phyloP scores from a whole-genome alignment of 1,139 yeast species.

The Magnusiomyces ingens region DNA sequence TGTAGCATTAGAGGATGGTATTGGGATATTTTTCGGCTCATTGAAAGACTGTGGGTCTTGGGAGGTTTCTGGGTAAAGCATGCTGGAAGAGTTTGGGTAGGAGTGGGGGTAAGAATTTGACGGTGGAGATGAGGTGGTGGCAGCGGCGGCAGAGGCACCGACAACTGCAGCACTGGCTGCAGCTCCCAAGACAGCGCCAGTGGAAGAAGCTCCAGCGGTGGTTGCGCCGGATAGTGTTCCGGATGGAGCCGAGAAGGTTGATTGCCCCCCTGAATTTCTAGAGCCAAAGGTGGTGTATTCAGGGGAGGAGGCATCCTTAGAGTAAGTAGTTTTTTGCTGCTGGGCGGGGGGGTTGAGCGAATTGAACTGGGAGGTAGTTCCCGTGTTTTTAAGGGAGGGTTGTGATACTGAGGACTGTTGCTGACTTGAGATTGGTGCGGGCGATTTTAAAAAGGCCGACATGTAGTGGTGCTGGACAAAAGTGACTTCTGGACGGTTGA shows the following conservation, averaged over 20 bases:
- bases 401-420: constrained; percentile 7
- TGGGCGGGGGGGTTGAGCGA: constrained; percentile 4
- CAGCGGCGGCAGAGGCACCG: no score
- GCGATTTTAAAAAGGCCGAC: constrained; percentile 22
- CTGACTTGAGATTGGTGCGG: constrained; percentile 9
- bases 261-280: background rate
- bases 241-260: background rate
- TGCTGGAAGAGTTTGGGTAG: background rate
- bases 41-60: background rate
- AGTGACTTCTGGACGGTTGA: constrained; percentile 44
- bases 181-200: background rate
- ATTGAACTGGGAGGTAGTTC: constrained; percentile 5
- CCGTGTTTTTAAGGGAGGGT: constrained; percentile 4
- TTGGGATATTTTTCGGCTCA: background rate
- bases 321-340: background rate
- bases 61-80: background rate
- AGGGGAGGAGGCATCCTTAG: no score
- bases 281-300: background rate
- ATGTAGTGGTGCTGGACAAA: constrained; percentile 74
- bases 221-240: background rate
- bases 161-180: no score
- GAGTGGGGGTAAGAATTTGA: no score
- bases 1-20: no score
- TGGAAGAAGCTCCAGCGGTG: background rate
- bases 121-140: no score